Conservation (phyloP, 441 rosid species). For the Hura crepitans region DNA sequence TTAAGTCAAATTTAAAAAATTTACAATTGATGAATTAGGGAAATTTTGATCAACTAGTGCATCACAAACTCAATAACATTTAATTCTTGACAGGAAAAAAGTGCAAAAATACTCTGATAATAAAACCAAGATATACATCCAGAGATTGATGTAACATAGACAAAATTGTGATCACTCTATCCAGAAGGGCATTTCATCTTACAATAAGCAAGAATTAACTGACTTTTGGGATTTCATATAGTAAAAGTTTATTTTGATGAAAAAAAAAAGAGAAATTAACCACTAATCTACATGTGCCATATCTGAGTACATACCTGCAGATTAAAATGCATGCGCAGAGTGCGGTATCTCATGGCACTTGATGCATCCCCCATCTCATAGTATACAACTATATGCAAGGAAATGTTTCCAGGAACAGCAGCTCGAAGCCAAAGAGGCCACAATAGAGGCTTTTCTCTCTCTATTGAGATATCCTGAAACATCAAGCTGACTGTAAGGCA, state of each 20-base stretch:
- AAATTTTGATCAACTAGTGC: not conserved
- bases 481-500: constrained; percentile 22
- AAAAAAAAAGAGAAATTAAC: not conserved
- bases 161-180: not conserved
- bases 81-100: not conserved
- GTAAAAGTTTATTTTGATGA: not conserved
- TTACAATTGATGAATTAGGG: constrained; percentile 8
- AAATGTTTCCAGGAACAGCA: constrained; percentile 76
- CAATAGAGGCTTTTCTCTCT: constrained; percentile 50
- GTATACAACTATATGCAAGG: constrained; percentile 62
- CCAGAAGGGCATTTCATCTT: not conserved
- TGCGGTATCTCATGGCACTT: constrained; percentile 79
- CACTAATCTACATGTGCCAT: constrained; percentile 11
- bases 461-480: constrained; percentile 59
- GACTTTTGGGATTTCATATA: not conserved
- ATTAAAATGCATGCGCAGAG: constrained; percentile 72
- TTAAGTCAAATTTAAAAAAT: constrained; percentile 18
- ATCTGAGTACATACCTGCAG: constrained; percentile 54
- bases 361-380: constrained; percentile 81
- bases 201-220: not conserved
- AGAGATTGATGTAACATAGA: not conserved
- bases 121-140: constrained; percentile 5
- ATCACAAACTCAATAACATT: constrained; percentile 9
- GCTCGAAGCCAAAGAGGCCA: constrained; percentile 99
- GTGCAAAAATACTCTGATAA: not conserved